Percentiles rank a stretch among this genome's conserved stretches.
These are phyloP conservation scores for Suillus alpinus DNA, from an alignment of 768 basidiomycete genomes.

Conservation along the genomic window DNA sequence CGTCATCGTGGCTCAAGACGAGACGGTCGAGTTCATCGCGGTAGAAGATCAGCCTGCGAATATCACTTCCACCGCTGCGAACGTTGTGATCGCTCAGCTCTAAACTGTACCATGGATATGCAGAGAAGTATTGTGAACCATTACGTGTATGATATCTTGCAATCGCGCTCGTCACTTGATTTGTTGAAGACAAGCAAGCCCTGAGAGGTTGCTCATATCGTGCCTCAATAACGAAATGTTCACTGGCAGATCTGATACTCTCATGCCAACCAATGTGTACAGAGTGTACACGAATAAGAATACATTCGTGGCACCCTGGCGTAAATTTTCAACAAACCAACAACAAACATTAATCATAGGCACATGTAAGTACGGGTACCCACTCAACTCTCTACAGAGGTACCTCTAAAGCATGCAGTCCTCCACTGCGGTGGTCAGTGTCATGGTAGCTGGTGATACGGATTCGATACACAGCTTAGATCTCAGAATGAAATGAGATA, in stretches of 20 bases:
- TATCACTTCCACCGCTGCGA: conserved; percentile 53
- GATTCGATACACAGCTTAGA: not conserved
- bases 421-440: not conserved
- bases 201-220: not conserved
- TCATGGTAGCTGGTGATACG: not conserved
- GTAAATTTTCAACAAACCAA: not conserved
- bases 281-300: not conserved
- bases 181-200: not conserved
- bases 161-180: not conserved
- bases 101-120: not conserved
- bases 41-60: conserved; percentile 49
- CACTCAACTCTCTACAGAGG: not conserved
- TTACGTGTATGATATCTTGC: not conserved
- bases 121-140: not conserved
- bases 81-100: conserved; percentile 40
- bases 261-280: not conserved
- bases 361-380: not conserved
- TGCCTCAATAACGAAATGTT: not conserved
- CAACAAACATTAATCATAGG: not conserved
- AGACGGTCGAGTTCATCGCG: conserved; percentile 51
- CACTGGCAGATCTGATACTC: not conserved
- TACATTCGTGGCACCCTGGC: not conserved
- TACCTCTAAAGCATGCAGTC: not conserved
- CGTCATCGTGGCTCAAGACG: conserved; percentile 55
- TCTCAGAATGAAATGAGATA: not conserved